Conservation (phyloP, 768 basidiomycete genomes). For the Mycena kentingensis region DNA sequence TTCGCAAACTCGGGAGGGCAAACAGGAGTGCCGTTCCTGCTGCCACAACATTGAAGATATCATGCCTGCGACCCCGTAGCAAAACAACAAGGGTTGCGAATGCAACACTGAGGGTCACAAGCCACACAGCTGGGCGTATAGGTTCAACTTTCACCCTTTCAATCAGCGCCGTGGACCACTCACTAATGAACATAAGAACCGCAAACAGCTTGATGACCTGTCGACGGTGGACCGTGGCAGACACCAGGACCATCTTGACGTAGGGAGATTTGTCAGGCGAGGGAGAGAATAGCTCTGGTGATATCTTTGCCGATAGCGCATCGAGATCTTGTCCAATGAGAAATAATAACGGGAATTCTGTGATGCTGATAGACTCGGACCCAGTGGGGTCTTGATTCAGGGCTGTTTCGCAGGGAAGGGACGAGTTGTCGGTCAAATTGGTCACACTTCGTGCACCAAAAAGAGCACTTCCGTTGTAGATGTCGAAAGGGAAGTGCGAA, state of each 20-base stretch:
- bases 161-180: background rate
- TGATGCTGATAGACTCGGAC: background rate
- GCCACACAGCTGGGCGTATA: background rate
- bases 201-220: background rate
- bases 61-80: background rate
- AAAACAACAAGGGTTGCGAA: background rate
- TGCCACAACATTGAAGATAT: constrained; percentile 2
- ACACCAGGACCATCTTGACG: background rate
- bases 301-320: background rate
- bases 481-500: too few relatives aligned
- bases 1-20: constrained; percentile 2
- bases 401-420: background rate
- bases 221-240: background rate
- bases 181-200: constrained; percentile 1
- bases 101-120: constrained; percentile 1
- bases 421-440: too few relatives aligned
- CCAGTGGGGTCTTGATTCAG: background rate
- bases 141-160: background rate
- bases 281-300: background rate
- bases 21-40: constrained; percentile 1
- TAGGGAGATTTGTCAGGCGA: background rate
- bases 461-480: background rate
- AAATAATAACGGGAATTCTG: background rate
- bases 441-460: background rate
- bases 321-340: background rate